Evolutionary conservation across 2,329 filamentous ascomycete genomes (phyloP), one percentile per base, ranked within the genome.

Genomic region (Coniochaeta ligniaria): DNA sequence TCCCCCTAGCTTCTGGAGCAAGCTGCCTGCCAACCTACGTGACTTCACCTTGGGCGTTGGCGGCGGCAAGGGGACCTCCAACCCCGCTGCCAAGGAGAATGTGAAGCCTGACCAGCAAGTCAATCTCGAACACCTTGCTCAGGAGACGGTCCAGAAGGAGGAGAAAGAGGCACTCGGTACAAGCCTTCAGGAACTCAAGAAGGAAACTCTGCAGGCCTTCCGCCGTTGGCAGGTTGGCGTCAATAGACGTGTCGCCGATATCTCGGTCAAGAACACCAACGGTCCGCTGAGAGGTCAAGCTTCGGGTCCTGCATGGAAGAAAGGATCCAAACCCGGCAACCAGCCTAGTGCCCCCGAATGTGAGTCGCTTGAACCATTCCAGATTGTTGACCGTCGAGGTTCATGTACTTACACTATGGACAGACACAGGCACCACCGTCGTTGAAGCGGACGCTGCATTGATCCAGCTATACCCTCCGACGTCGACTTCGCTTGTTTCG

Each of bases 181-280:
- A 31, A 66, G 67, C 24, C 75, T 78, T 60, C 75, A 73, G 36
- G 87, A 91, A 66, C 74, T 92, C 67, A 92, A 87, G 75, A 85
- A 83, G 63, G 86, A 89, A 59, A 82, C 87, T 1, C 71, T 96
- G 6, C 76, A 80, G 7, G 86, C 88, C 70, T 96, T 94, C 70
- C 86, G 89, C 61, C 88, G 91, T 64, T 98, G 94, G 94, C 84
- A 91, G 67, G 80, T 85, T 6, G 78, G 80, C 14, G 83, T 96
- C 11, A 76, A 91, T 45, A 81, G 84, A 60, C 84, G 92, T 16
- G 77, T 96, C 26, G 84, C 86, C 20, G 88, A 95, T 38, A 81
- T 92, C 20, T 80, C 82, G 47, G 78, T 83, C 63, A 71, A 78
- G 33, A 79, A 76, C 61, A 65, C 67, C 59, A 69, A 63, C 62